phyloP scores from a whole-genome alignment of 352 stramenopile species.

The Globisporangium yorkense region DNA sequence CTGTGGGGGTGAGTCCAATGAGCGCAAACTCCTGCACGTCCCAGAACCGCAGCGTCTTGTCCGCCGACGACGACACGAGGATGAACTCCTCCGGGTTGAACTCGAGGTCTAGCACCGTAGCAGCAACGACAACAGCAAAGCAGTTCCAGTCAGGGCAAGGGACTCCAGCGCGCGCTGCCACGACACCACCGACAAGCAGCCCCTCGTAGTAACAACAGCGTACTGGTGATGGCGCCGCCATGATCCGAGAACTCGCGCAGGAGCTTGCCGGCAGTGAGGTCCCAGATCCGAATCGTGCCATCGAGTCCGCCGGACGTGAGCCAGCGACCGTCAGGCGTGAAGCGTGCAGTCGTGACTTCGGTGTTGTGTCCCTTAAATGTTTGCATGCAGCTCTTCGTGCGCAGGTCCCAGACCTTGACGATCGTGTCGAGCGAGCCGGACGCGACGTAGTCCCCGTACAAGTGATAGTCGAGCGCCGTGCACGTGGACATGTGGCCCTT shows the following conservation, averaged over 20 bases:
- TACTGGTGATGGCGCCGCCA: slow-evolving; percentile 59
- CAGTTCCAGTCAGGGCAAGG: background rate
- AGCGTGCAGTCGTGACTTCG: slow-evolving; percentile 71
- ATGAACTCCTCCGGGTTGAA: slow-evolving; percentile 88
- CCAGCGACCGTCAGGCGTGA: slow-evolving; percentile 79
- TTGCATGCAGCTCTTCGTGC: slow-evolving; percentile 84
- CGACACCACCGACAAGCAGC: background rate
- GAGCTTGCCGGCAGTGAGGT: slow-evolving; percentile 72
- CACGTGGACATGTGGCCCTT: slow-evolving; percentile 85
- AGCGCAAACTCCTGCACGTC: slow-evolving; percentile 81
- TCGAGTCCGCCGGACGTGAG: slow-evolving; percentile 71
- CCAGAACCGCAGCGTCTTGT: slow-evolving; percentile 82
- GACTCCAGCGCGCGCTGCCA: background rate
- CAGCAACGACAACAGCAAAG: background rate
- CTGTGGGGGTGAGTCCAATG: slow-evolving; percentile 72
- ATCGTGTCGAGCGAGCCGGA: slow-evolving; percentile 78
- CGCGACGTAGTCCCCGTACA: slow-evolving; percentile 84
- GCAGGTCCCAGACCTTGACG: slow-evolving; percentile 85
- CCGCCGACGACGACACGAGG: slow-evolving; percentile 64
- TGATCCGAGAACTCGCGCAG: slow-evolving; percentile 75
- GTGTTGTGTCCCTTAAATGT: slow-evolving; percentile 78
- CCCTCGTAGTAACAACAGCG: background rate
- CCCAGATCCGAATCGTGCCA: slow-evolving; percentile 81
- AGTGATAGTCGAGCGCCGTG: slow-evolving; percentile 75
- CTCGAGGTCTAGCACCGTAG: slow-evolving; percentile 32